Conservation (phyloP, 2,329 filamentous ascomycete genomes). For the Cryphonectria parasitica region DNA sequence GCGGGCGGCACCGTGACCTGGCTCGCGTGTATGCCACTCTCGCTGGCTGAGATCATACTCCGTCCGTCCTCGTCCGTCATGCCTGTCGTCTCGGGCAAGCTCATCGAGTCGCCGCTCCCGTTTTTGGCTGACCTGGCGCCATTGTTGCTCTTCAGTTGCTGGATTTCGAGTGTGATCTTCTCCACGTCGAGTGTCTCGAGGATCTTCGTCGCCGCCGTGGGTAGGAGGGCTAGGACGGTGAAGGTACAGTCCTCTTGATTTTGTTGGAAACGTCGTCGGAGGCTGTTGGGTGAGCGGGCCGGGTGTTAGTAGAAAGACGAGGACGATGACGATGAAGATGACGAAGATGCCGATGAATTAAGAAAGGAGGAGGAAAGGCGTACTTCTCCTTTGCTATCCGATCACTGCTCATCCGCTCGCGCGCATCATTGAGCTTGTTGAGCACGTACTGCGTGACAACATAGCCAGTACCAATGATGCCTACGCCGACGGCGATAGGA, state of each 20-base stretch:
- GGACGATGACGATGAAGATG: conserved; percentile 12
- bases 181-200: conserved; percentile 88
- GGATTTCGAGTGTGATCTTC: conserved; percentile 88
- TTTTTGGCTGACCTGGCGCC: conserved; percentile 45
- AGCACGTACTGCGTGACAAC: conserved; percentile 91
- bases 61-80: conserved; percentile 81
- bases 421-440: conserved; percentile 87
- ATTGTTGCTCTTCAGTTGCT: conserved; percentile 80
- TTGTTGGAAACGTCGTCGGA: conserved; percentile 95
- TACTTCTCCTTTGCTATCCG: conserved; percentile 97
- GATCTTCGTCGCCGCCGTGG: conserved; percentile 88
- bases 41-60: conserved; percentile 77
- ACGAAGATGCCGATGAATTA: not conserved
- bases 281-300: conserved; percentile 54
- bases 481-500: conserved; percentile 84
- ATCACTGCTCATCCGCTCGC: conserved; percentile 95
- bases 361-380: conserved; percentile 34
- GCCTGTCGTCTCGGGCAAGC: conserved; percentile 67
- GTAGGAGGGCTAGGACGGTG: conserved; percentile 92
- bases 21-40: conserved; percentile 82
- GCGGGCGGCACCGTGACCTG: conserved; percentile 66
- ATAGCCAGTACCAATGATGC: conserved; percentile 88
- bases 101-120: conserved; percentile 59
- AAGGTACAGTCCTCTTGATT: conserved; percentile 99
- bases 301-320: conserved; percentile 17